Conservation (phyloP, 2,329 filamentous ascomycete species). For the Ophiostoma australiae region DNA sequence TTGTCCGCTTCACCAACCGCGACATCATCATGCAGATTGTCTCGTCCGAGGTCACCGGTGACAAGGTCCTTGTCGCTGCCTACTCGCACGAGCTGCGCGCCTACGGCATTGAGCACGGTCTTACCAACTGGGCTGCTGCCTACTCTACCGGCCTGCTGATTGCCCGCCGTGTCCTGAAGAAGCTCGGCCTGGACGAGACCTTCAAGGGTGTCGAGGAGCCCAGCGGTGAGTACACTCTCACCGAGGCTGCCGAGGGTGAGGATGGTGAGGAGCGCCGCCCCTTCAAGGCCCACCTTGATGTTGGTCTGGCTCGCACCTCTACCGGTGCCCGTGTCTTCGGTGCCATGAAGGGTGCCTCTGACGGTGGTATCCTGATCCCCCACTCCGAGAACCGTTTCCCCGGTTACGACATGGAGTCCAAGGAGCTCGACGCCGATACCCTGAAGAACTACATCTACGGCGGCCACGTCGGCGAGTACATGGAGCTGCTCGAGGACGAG, state of each 20-base stretch:
- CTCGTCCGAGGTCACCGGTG: slow-evolving; percentile 89
- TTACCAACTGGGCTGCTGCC: slow-evolving; percentile 99
- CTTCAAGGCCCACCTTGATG: slow-evolving; percentile 99
- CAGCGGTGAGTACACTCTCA: slow-evolving; percentile 92
- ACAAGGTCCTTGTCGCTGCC: slow-evolving; percentile 91
- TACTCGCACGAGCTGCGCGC: slow-evolving; percentile 97
- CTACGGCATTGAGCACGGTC: slow-evolving; percentile 96
- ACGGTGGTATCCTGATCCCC: slow-evolving; percentile 93
- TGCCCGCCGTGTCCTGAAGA: slow-evolving; percentile 92
- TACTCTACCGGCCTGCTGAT: slow-evolving; percentile 96
- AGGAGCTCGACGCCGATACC: slow-evolving; percentile 95
- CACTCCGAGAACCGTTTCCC: slow-evolving; percentile 99
- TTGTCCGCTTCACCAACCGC: slow-evolving; percentile 98
- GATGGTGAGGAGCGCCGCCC: slow-evolving; percentile 84
- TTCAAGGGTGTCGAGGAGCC: slow-evolving; percentile 96
- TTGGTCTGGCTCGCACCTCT: slow-evolving; percentile 93
- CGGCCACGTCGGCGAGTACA: slow-evolving; percentile 99
- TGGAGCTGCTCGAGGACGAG: slow-evolving; percentile 98
- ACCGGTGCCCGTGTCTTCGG: slow-evolving; percentile 98
- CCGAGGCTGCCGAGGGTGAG: slow-evolving; percentile 86
- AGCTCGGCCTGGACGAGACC: slow-evolving; percentile 89
- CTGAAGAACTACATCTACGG: slow-evolving; percentile 99
- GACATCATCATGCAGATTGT: slow-evolving; percentile 99
- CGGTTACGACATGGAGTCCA: slow-evolving; percentile 91
- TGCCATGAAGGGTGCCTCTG: slow-evolving; percentile 99